phyloP scores from a whole-genome alignment of 371 early-diverging fungal genomes.

The Zychaea mexicana region DNA sequence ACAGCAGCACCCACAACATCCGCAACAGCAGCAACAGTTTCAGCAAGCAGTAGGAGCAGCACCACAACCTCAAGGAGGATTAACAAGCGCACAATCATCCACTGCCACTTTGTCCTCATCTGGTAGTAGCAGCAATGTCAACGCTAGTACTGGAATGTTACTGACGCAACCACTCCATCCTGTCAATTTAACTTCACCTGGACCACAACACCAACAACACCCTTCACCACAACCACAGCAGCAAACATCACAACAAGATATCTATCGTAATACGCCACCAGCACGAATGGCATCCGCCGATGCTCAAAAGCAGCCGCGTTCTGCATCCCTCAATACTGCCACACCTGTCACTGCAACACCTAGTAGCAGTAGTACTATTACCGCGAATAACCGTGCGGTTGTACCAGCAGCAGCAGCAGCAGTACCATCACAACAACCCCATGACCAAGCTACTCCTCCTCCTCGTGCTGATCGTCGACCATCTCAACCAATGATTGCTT shows the following conservation, averaged over 20 bases:
- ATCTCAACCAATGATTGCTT: not conserved
- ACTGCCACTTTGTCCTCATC: not conserved
- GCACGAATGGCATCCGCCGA: not conserved
- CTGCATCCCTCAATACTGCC: not conserved
- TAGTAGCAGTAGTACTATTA: not conserved
- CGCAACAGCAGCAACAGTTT: not conserved
- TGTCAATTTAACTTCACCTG: not conserved
- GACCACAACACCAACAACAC: not conserved
- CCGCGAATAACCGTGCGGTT: not conserved
- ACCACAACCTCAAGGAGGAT: not conserved
- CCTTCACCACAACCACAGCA: no score
- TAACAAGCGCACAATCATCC: not conserved
- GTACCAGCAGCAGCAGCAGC: not conserved
- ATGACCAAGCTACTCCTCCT: conserved; percentile 1
- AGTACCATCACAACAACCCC: not conserved
- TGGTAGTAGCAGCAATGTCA: not conserved
- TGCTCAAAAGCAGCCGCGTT: not conserved
- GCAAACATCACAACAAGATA: not conserved
- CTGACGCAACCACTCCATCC: conserved; percentile 1
- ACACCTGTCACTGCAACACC: not conserved
- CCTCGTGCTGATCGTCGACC: conserved; percentile 2
- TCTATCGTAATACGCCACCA: not conserved
- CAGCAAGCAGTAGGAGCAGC: not conserved
- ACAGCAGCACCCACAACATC: not conserved
- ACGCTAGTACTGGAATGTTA: not conserved